These are phyloP conservation scores for Leccinum fallax DNA, from an alignment of 1,284 basidiomycete species.

Conservation along the genomic window DNA sequence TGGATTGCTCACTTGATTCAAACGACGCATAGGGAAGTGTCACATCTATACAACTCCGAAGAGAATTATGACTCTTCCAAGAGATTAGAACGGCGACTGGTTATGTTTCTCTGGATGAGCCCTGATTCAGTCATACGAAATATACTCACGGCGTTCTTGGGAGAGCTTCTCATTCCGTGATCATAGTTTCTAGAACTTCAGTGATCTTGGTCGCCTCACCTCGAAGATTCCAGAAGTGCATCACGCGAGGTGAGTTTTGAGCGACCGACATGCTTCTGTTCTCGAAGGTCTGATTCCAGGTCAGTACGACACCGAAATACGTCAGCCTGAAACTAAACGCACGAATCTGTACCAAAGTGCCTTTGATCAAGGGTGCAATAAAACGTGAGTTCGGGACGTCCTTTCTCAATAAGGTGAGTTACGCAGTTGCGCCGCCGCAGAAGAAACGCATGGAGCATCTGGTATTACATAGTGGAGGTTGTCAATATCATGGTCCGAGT, in stretches of 20 bases:
- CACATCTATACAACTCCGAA: not conserved
- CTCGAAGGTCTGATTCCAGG: not conserved
- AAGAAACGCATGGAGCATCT: too few relatives aligned
- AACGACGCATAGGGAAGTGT: not conserved
- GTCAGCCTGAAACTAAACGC: not conserved
- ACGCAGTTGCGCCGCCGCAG: too few relatives aligned
- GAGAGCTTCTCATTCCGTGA: not conserved
- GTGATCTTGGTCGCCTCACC: not conserved
- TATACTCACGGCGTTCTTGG: not conserved
- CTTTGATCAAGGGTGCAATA: not conserved
- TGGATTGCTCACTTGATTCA: not conserved
- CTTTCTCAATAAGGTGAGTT: too few relatives aligned
- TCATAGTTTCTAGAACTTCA: not conserved
- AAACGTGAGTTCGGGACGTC: not conserved
- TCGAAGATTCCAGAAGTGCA: not conserved
- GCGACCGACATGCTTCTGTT: not conserved
- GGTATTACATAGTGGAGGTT: not conserved
- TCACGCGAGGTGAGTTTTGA: not conserved
- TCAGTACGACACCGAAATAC: not conserved
- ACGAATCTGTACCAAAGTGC: not conserved
- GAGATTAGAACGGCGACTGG: not conserved
- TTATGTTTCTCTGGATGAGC: not conserved
- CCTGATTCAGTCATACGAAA: not conserved
- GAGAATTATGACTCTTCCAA: not conserved
- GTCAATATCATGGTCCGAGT: not conserved